These are phyloP conservation scores for Populus hybrid DNA, from an alignment of 441 rosid species.

Conservation along the genomic window DNA sequence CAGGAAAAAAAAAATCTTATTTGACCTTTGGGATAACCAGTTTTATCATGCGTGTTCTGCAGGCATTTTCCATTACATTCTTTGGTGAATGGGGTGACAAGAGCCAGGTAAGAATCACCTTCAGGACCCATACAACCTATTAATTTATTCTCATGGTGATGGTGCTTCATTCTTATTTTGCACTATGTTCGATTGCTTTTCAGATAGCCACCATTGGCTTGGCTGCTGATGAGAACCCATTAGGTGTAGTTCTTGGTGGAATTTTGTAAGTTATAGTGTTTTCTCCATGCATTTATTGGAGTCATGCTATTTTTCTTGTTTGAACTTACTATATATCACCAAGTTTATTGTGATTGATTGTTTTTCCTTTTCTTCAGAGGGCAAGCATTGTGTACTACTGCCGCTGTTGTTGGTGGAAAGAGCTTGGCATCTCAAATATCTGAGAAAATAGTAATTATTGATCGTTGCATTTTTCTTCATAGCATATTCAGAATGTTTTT, in stretches of 20 bases:
- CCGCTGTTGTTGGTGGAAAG: constrained; percentile 97
- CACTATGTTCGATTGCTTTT: constrained; percentile 16
- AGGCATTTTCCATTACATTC: constrained; percentile 95
- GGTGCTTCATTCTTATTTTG: constrained; percentile 13
- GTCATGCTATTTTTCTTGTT: neutral
- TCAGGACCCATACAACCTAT: neutral
- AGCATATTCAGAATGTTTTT: neutral
- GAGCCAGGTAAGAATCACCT: constrained; percentile 65
- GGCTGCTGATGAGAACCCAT: constrained; percentile 93
- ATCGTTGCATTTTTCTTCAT: neutral
- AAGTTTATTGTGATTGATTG: constrained; percentile 5
- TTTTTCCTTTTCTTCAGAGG: constrained; percentile 46
- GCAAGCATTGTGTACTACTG: constrained; percentile 80
- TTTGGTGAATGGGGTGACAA: constrained; percentile 99
- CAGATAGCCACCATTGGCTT: constrained; percentile 95
- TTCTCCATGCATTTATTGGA: neutral
- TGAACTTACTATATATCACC: neutral
- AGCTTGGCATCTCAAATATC: constrained; percentile 96
- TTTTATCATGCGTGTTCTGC: constrained; percentile 26
- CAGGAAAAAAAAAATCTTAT: neutral
- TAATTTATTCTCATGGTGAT: neutral
- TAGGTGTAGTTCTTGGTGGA: constrained; percentile 93
- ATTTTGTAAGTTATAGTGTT: constrained; percentile 50
- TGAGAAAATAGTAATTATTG: constrained; percentile 63
- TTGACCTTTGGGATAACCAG: neutral